Evolutionary conservation across 805 yeast species (phyloP), one percentile per base, ranked within the genome.

Genomic region (Lipomyces orientalis): DNA sequence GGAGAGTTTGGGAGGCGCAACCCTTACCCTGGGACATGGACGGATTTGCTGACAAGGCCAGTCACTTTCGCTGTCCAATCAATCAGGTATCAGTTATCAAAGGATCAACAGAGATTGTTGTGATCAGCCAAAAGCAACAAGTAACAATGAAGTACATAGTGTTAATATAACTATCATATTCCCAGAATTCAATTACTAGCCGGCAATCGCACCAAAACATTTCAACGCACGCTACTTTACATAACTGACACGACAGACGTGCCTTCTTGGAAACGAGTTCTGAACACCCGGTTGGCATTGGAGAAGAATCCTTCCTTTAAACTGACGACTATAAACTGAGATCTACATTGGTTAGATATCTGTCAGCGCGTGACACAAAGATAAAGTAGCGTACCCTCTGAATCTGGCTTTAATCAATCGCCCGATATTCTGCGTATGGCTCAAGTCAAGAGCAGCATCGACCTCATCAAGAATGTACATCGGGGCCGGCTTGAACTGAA

Each of bases 271-370:
- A 95, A 94, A 73, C 97, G 83, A 1, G 98, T 93, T 75, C 97
- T 86, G 79, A 93, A 95, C 25, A 95, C 91, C 70, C 97, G 84
- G 76, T 96, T 96, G 8, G 99, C 99, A 79, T 95, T 95, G 9
- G 97, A 90, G 76, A 95, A 95, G 97, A 95, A 92, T 14, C 98
- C 99, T 79, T 95, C 99, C 76, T 95, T 95, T 80, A 95, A 86
- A 34, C 97, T 91, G 29, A 95, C 99, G 60, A 95, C 97, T 71
- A 95, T 94, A 77, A 95, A 95, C 77, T 95, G 99, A 1, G 98
- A 90, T 34, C 64, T 61, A 19, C 9, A 37, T 31, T 16, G 16
- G 49, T 43, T 43, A 43, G 49, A 19, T 22, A 22, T 16, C 35
- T 12, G 49, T 46, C 49, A 61, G 66, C 16, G 22, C n/a, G 33